Evolutionary conservation across 2,329 filamentous ascomycete genomes (phyloP).

Genomic region (Hirsutella thompsonii): DNA sequence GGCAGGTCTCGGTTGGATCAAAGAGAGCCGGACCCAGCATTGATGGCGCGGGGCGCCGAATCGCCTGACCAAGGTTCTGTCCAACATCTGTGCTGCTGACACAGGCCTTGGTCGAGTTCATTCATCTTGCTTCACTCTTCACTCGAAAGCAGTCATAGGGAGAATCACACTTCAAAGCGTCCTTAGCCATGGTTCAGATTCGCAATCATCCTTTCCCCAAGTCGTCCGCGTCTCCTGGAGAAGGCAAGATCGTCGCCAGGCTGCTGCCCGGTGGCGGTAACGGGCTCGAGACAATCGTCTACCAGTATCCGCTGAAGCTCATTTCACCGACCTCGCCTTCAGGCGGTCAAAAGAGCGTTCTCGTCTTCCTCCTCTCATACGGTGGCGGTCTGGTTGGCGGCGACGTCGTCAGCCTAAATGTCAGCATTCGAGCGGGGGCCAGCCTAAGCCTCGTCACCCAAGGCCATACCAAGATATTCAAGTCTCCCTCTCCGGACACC

Average conservation of each 20-base stretch:
- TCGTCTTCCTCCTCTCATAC: slow-evolving; percentile 87
- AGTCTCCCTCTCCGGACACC: slow-evolving; percentile 45
- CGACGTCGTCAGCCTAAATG: slow-evolving; percentile 62
- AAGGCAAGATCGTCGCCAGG: slow-evolving; percentile 64
- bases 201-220: slow-evolving; percentile 52
- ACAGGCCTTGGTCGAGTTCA: neutral
- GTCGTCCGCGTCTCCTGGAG: slow-evolving; percentile 61
- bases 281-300: slow-evolving; percentile 61
- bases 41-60: neutral
- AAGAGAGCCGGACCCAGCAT: neutral
- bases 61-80: neutral
- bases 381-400: slow-evolving; percentile 86
- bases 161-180: neutral
- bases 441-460: slow-evolving; percentile 56
- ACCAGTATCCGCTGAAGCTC: slow-evolving; percentile 91
- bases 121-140: neutral
- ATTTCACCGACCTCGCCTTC: slow-evolving; percentile 61
- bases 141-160: no score
- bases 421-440: slow-evolving; percentile 51
- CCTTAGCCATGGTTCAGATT: slow-evolving; percentile 5
- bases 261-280: slow-evolving; percentile 60
- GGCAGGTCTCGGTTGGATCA: neutral
- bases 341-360: slow-evolving; percentile 50
- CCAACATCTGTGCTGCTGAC: neutral
- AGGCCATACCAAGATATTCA: slow-evolving; percentile 94